phyloP scores from a whole-genome alignment of 495 filamentous ascomycete species.

The Articulospora tetracladia region DNA sequence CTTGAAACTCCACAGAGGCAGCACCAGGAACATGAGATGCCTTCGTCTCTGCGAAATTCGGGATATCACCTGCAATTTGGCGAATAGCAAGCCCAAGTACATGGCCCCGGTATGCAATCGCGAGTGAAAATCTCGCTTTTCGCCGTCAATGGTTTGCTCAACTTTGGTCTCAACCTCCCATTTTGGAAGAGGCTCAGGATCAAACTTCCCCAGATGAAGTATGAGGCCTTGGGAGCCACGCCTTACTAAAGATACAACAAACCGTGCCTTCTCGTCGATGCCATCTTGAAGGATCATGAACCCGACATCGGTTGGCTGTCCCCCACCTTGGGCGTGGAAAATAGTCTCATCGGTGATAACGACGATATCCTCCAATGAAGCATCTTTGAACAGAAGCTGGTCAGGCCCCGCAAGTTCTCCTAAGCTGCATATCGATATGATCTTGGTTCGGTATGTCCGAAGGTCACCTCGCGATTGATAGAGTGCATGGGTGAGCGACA shows the following conservation, averaged over 20 bases:
- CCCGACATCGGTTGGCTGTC: constrained; percentile 60
- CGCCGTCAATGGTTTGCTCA: not conserved
- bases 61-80: not conserved
- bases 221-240: not conserved
- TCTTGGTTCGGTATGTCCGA: not conserved
- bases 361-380: constrained; percentile 39
- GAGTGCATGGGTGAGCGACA: no score
- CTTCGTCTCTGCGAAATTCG: not conserved
- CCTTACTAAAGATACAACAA: not conserved
- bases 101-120: not conserved
- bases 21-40: not conserved
- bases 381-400: constrained; percentile 46
- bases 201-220: not conserved
- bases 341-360: constrained; percentile 58
- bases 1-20: not conserved
- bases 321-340: constrained; percentile 64
- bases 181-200: not conserved
- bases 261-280: not conserved
- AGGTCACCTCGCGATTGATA: no score
- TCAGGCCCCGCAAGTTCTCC: constrained; percentile 40
- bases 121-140: not conserved
- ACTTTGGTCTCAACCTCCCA: not conserved
- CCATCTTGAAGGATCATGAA: constrained; percentile 31
- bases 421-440: constrained; percentile 21
- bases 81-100: not conserved